Percentiles rank a stretch among this genome's conserved stretches.
Conservation (phyloP, 805 yeast species). For the Ogataea philodendri region DNA sequence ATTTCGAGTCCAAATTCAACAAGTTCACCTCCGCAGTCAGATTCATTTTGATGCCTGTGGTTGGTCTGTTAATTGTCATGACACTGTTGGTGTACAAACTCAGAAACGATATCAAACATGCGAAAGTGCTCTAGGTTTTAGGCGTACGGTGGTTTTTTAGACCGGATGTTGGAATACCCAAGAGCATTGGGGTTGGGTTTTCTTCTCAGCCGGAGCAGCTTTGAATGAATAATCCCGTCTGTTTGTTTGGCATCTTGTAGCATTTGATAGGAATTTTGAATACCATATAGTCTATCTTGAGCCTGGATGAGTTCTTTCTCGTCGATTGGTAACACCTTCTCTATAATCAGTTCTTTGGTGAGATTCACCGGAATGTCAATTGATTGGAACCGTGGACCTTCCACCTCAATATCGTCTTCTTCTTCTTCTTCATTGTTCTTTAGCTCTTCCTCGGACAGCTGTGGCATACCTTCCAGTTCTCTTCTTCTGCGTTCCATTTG, state of each 20-base stretch:
- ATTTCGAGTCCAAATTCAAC: constrained; percentile 21
- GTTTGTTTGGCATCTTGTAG: constrained; percentile 27
- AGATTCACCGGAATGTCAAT: constrained; percentile 21
- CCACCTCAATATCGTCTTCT: constrained; percentile 13
- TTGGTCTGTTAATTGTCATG: constrained; percentile 39
- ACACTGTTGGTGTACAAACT: constrained; percentile 49
- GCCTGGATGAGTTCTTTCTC: constrained; percentile 41
- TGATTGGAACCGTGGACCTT: constrained; percentile 19
- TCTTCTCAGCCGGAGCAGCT: constrained; percentile 42
- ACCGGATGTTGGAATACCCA: constrained; percentile 44
- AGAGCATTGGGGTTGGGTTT: constrained; percentile 48
- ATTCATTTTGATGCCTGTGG: constrained; percentile 37
- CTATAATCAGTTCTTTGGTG: constrained; percentile 30
- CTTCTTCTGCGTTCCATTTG: constrained; percentile 18
- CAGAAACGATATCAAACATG: constrained; percentile 61
- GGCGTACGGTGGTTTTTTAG: constrained; percentile 45
- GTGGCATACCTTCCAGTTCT: constrained; percentile 8
- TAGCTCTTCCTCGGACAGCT: constrained; percentile 9
- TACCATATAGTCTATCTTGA: constrained; percentile 27
- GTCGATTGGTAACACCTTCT: constrained; percentile 30
- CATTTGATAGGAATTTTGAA: constrained; percentile 26
- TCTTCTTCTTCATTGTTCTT: constrained; percentile 13
- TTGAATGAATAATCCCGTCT: constrained; percentile 33
- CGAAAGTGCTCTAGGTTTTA: constrained; percentile 43
- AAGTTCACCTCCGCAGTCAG: constrained; percentile 21